These are phyloP conservation scores for Pythium aphanidermatum DNA, from an alignment of 352 stramenopile species.

Conservation along the genomic window DNA sequence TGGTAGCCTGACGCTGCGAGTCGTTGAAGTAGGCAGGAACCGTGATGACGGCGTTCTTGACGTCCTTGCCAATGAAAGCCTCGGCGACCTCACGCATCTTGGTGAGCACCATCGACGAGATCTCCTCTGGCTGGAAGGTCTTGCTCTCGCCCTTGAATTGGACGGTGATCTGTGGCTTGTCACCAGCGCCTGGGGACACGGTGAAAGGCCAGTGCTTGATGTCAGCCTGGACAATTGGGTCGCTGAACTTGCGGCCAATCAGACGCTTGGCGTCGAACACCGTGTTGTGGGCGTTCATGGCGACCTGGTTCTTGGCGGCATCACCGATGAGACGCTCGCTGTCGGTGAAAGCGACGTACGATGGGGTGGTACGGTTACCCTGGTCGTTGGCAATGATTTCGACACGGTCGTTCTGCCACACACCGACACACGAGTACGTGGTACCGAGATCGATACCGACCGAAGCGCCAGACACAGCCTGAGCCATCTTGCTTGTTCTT, in stretches of 20 bases:
- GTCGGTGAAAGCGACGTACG: conserved; percentile 94
- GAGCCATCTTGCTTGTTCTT: conserved; percentile 20
- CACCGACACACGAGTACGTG: conserved; percentile 96
- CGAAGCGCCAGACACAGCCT: conserved; percentile 19
- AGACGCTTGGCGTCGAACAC: conserved; percentile 30
- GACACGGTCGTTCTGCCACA: conserved; percentile 97
- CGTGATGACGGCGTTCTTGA: conserved; percentile 16
- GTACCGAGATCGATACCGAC: conserved; percentile 98
- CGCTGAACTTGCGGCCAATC: conserved; percentile 89
- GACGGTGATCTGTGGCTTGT: conserved; percentile 38
- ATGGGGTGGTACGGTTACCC: conserved; percentile 92
- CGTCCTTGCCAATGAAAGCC: conserved; percentile 20
- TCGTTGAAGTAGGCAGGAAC: conserved; percentile 14
- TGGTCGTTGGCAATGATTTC: conserved; percentile 95
- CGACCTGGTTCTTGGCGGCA: conserved; percentile 90
- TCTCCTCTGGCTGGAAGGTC: conserved; percentile 58
- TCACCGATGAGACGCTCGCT: conserved; percentile 93
- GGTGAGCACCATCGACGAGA: conserved; percentile 42
- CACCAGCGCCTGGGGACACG: conserved; percentile 39
- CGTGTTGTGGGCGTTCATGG: conserved; percentile 73
- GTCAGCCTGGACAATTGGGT: conserved; percentile 76
- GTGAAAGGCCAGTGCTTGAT: conserved; percentile 46
- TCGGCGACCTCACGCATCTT: conserved; percentile 41
- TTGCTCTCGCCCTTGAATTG: conserved; percentile 32
- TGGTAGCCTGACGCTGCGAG: conserved; percentile 14